These are phyloP conservation scores for Phaffia rhodozyma DNA, from an alignment of 1,284 basidiomycete species.

Conservation along the genomic window DNA sequence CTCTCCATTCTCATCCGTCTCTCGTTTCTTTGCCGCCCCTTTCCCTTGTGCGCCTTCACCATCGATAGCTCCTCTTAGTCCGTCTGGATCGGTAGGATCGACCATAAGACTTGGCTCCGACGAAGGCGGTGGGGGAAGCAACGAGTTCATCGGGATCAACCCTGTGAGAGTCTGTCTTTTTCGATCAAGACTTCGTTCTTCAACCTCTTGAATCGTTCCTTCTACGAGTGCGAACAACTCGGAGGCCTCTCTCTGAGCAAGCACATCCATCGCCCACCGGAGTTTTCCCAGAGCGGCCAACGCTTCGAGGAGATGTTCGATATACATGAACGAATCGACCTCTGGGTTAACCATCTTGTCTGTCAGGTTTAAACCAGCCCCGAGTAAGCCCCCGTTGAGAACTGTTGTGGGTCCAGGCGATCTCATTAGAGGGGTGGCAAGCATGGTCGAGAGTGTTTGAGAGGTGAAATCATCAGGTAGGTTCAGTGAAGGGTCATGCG, in stretches of 20 bases:
- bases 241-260: slow-evolving; percentile 68
- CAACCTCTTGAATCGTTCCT: slow-evolving; percentile 76
- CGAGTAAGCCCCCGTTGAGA: not conserved
- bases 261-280: slow-evolving; percentile 67
- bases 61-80: not conserved
- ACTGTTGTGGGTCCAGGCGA: slow-evolving; percentile 16
- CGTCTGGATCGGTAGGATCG: not conserved
- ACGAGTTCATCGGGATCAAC: not conserved
- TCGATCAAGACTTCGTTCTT: slow-evolving; percentile 49
- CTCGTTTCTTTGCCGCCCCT: slow-evolving; percentile 57
- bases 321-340: slow-evolving; percentile 82
- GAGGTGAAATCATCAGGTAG: slow-evolving; percentile 24
- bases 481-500: slow-evolving; percentile 20
- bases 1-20: slow-evolving; percentile 47
- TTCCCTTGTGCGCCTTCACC: not conserved
- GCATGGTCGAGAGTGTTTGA: slow-evolving; percentile 25
- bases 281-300: slow-evolving; percentile 82
- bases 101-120: not conserved
- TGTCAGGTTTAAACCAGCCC: slow-evolving; percentile 3
- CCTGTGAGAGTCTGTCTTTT: slow-evolving; percentile 4
- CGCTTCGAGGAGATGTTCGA: slow-evolving; percentile 87
- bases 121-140: slow-evolving; percentile 12
- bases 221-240: slow-evolving; percentile 85
- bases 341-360: slow-evolving; percentile 54
- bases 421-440: slow-evolving; percentile 24